Conservation (phyloP, 2,329 filamentous ascomycete genomes). For the Tolypocladium paradoxum region DNA sequence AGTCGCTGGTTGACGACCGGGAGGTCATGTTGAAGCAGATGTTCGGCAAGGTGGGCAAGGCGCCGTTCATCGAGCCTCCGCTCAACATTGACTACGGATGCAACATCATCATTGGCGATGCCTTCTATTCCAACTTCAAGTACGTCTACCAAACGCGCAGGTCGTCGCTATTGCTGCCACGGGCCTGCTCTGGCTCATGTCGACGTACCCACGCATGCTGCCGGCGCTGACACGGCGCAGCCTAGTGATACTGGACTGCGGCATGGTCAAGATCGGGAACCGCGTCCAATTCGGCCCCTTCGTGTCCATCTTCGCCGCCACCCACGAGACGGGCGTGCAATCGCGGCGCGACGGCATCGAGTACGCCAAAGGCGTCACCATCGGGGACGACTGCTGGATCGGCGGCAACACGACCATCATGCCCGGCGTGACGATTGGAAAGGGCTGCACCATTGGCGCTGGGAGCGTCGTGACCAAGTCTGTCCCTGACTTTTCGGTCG, state of each 20-base stretch:
- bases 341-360: conserved; percentile 35
- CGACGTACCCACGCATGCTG: too few relatives aligned
- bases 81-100: conserved; percentile 55
- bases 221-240: conserved; percentile 16
- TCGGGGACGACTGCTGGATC: conserved; percentile 46
- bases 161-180: neutral
- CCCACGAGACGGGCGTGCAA: conserved; percentile 56
- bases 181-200: neutral
- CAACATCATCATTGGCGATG: conserved; percentile 50
- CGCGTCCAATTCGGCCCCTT: conserved; percentile 63
- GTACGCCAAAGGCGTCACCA: conserved; percentile 33
- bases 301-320: conserved; percentile 59
- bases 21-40: conserved; percentile 36
- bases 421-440: conserved; percentile 41
- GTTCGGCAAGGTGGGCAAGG: conserved; percentile 38
- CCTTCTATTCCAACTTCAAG: conserved; percentile 50
- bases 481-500: conserved; percentile 36
- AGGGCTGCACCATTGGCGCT: conserved; percentile 39
- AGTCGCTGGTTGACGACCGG: conserved; percentile 27
- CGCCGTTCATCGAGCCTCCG: conserved; percentile 48
- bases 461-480: conserved; percentile 39
- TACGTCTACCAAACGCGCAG: conserved; percentile 3
- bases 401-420: conserved; percentile 38
- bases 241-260: conserved; percentile 61
- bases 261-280: conserved; percentile 56